Conservation (phyloP, 2,329 filamentous ascomycete genomes). For the Fusarium redolens region DNA sequence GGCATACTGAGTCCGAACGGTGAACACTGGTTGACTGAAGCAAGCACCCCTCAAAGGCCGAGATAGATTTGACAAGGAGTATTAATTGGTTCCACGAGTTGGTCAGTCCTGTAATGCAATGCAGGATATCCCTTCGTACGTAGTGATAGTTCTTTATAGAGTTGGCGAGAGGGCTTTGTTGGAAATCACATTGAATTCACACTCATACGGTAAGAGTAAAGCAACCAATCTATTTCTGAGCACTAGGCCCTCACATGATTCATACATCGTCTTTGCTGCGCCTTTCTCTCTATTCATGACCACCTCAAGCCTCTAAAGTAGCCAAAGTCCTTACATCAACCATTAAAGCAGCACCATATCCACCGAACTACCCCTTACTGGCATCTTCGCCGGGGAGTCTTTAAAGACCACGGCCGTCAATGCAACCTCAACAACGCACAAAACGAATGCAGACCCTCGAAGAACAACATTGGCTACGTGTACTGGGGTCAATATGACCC, state of each 20-base stretch:
- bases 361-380: not conserved
- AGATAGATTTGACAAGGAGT: not conserved
- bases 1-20: rapidly evolving
- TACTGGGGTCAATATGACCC: not conserved
- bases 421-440: not conserved
- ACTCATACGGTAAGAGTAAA: not conserved
- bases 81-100: no score
- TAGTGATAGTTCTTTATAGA: not conserved
- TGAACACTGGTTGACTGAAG: rapidly evolving
- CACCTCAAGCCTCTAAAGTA: not conserved
- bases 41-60: not conserved
- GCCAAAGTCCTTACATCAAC: not conserved
- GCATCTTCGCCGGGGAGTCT: no score
- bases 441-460: not conserved
- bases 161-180: no score
- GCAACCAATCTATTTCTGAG: not conserved
- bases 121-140: not conserved
- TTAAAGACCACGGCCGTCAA: rapidly evolving
- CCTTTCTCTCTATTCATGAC: not conserved
- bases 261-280: not conserved
- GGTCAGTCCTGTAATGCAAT: no score
- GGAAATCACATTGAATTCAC: not conserved
- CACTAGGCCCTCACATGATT: not conserved
- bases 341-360: not conserved
- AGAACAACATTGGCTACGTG: not conserved